phyloP scores from a whole-genome alignment of 306 rosid species.

The Cucumis melo region DNA sequence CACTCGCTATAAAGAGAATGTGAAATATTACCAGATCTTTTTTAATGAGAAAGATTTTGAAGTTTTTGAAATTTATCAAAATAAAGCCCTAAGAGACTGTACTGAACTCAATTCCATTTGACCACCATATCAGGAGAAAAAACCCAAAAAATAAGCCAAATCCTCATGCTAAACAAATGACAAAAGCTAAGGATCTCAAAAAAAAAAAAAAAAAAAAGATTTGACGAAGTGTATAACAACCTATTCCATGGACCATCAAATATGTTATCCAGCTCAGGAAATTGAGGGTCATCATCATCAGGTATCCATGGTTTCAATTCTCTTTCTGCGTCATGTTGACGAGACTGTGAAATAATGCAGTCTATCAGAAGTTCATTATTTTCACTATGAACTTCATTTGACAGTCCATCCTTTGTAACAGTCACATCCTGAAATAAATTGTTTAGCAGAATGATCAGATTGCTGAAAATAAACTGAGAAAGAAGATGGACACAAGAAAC shows the following conservation, averaged over 20 bases:
- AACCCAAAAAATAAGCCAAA: neutral
- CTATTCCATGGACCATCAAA: slow-evolving; percentile 78
- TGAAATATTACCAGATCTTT: too few species aligned
- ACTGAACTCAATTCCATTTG: neutral
- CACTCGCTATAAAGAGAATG: neutral
- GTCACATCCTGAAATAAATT: slow-evolving; percentile 54
- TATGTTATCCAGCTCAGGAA: slow-evolving; percentile 76
- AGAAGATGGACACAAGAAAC: neutral
- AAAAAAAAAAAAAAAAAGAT: slow-evolving; percentile 14
- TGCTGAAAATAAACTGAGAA: neutral
- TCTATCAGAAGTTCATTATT: slow-evolving; percentile 70
- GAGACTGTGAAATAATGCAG: slow-evolving; percentile 71
- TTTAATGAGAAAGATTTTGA: too few species aligned
- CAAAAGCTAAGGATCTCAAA: neutral
- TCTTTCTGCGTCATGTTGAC: slow-evolving; percentile 51
- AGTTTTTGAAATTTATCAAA: neutral
- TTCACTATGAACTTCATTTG: slow-evolving; percentile 41
- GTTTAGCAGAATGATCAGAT: slow-evolving; percentile 11
- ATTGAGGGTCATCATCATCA: slow-evolving; percentile 62
- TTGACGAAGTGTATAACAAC: slow-evolving; percentile 30
- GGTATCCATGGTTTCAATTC: slow-evolving; percentile 91
- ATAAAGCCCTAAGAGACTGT: neutral
- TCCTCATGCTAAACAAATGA: neutral
- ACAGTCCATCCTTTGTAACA: slow-evolving; percentile 39
- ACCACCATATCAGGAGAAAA: neutral